Evolutionary conservation across 225 moss, liverwort and hornwort genomes (phyloP), one percentile per base, ranked within the genome.

Genomic region (Antitrichia curtipendula): DNA sequence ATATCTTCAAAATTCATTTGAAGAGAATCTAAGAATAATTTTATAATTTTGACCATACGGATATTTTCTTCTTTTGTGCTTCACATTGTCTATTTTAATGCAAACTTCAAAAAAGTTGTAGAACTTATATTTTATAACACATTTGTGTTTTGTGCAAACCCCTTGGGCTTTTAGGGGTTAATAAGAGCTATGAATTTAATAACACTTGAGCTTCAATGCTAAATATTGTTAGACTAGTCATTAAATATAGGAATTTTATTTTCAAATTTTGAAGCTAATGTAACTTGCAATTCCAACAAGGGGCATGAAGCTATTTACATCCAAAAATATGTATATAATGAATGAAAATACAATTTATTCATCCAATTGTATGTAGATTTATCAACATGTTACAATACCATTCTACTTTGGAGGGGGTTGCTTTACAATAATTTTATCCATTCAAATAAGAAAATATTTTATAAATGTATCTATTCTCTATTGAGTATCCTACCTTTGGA

Each of bases 401-500:
- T 38, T 6, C 4, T 66, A 66, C 16, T 68, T 38, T 69, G 23
- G 0, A 4, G 12, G 7, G 8, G 43, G 7, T n/a, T n/a, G 25
- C 0, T 4, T 41, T 2, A 4, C 16, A 43, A 28, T 71, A 71
- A 16, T 27, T 16, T 45, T 29, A 72, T 45, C 45, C 17, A 72
- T 28, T 72, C 45, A 72, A 28, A 71, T 43, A 16, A 28, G 1
- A 0, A 45, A 45, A 6, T 28, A 43, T 43, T 43, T 45, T 28
- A 29, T 2, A 45, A 45, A 72, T 45, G 5, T 6, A 45, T 45
- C 0, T 10, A 0, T 2, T 72, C 1, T 45, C 17, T 17, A 45
- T 27, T 12, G 27, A 0, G 0, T 43, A 6, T 0, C 8, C 2
- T 45, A 45, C 10, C 0, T 43, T 10, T 1, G 45, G 27, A 72